These are phyloP conservation scores for Yamadazyma endophytica DNA, from an alignment of 805 yeast species.

Conservation along the genomic window DNA sequence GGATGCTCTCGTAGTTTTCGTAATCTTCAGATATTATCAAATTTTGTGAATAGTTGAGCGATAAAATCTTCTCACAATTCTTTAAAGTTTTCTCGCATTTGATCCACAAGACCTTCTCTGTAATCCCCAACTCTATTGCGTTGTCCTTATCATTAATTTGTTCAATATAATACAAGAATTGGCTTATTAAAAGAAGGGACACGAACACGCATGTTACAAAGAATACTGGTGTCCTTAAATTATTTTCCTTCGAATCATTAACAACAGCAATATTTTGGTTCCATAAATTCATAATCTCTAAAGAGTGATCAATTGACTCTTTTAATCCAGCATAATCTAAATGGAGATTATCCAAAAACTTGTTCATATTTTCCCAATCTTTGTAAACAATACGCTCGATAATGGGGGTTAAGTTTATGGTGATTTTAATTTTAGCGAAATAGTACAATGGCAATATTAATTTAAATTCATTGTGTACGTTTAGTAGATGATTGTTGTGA, in stretches of 20 bases:
- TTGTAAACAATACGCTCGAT: slow-evolving; percentile 57
- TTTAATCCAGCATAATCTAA: slow-evolving; percentile 60
- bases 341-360: slow-evolving; percentile 41
- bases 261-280: slow-evolving; percentile 63
- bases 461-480: slow-evolving; percentile 53
- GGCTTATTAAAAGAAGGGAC: slow-evolving; percentile 58
- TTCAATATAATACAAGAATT: slow-evolving; percentile 57
- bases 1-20: slow-evolving; percentile 36
- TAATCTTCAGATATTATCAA: slow-evolving; percentile 7
- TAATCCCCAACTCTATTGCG: slow-evolving; percentile 19
- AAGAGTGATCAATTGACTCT: slow-evolving; percentile 56
- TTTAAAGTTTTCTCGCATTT: slow-evolving; percentile 56
- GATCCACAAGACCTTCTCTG: slow-evolving; percentile 59
- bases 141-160: slow-evolving; percentile 10
- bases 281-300: slow-evolving; percentile 66
- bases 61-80: slow-evolving; percentile 55
- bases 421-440: slow-evolving; percentile 63
- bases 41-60: slow-evolving; percentile 15
- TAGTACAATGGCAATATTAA: slow-evolving; percentile 62
- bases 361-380: slow-evolving; percentile 67
- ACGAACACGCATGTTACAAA: slow-evolving; percentile 69
- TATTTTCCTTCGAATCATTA: slow-evolving; percentile 61
- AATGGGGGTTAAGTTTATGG: slow-evolving; percentile 58
- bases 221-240: slow-evolving; percentile 72
- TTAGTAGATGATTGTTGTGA: slow-evolving; percentile 44